Base-by-base conservation (phyloP, 257 asterid genomes). In the Nicotiana tabacum region DNA sequence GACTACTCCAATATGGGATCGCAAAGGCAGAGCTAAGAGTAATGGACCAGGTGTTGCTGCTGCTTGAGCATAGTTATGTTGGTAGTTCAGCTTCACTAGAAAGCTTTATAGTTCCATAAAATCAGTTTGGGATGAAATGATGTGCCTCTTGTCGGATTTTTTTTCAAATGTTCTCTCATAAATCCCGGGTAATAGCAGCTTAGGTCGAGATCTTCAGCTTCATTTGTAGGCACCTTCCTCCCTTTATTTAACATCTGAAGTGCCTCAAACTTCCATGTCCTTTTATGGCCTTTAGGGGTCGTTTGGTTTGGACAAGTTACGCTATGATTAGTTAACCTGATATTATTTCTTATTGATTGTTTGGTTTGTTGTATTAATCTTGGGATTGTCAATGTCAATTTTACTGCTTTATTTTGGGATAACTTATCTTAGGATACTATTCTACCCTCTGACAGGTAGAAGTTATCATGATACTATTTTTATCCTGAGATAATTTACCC, bases 1-100 rank as follows among this genome's bases (percentile, higher is more conserved):
- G 90, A 91, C 89, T 78, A 95, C 97, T 66, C 99, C 98, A 8
- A 80, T 94, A 46, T 95, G 99, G 99, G 90, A 87, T 76, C 98
- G 99, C 84, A 95, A 90, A 88, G 80, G 81, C 90, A 92, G 65
- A 83, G 81, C 85, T 9, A 86, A 87, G 74, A 85, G 83, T 35
- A 87, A 84, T 12, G 82, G 81, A 61, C 77, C 88, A 2, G 83
- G 81, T 65, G 77, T 82, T 13, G 27, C 83, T 87, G 89, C 82
- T 60, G 90, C 85, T 37, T 91, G 88, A 89, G 21, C 82, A 39
- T 10, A 39, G 3, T 43, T 43, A 43, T 9, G 11, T 43, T 43
- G 51, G 51, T 43, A 0, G 51, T 9, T 43, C 51, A 43, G 12
- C 51, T 43, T 43, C 18, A 53, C 17, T 53, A 53, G 18, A 53